Evolutionary conservation across 768 basidiomycete species (phyloP), one percentile per base, ranked within the genome.

Genomic region (Heimioporus sp.): DNA sequence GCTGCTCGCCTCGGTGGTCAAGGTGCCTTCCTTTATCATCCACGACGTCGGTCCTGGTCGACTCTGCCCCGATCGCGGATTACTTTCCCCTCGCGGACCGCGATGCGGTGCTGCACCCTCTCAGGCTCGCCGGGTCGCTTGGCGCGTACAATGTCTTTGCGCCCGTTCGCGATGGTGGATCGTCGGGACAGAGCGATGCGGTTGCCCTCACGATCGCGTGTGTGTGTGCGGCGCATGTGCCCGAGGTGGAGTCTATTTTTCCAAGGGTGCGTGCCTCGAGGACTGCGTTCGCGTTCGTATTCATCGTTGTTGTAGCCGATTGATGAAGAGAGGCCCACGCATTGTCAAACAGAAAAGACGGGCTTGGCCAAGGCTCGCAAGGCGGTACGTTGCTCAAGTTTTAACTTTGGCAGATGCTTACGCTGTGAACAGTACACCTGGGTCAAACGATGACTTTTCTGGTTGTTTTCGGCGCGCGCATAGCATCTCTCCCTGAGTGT

Each of bases 341-440:
- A 91, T 96, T 90, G 95, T 97, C 30, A 96, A 99, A 73, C 80
- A 96, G 62, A 99, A 99, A 99, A 99, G 81, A 91, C 96, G 15
- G 92, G 92, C 52, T 70, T 83, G 63, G 83, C 88, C 53, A 97
- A 97, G 76, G 93, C 96, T 53, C 85, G 95, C 71, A 94, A 95
- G 74, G 80, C 80, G 74, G 92, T 94, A 70, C 40, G 90, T 83
- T 28, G 12, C 15, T 45, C n/a, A 11, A 11, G 31, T 30, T 16
- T 49, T 9, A 15, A 45, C 36, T n/a, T 35, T 36, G 43, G 17
- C 34, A 31, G 40, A 34, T 54, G 41, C 57, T 55, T 0, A 58
- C 57, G 36, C 53, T 17, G 39, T 10, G 56, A 34, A 57, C 68
- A 92, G 90, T 90, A 90, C 61, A 75, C 92, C 53, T 98, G 95